Conservation (phyloP, 2,329 filamentous ascomycete species). For the Pseudogymnoascus sp. region DNA sequence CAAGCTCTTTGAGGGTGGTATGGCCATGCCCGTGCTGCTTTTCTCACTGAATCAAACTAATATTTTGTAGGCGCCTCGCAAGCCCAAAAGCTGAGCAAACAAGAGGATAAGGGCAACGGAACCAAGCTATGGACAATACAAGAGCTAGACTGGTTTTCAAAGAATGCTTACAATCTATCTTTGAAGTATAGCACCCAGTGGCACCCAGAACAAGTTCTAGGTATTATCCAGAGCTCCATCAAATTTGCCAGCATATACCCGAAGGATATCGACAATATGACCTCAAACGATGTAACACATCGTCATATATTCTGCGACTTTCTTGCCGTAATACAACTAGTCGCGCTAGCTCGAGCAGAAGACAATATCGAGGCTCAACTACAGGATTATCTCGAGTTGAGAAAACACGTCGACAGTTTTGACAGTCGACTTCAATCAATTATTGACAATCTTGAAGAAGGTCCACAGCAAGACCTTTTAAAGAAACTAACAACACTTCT, state of each 20-base stretch:
- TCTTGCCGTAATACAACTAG: constrained; percentile 44
- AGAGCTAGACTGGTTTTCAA: constrained; percentile 78
- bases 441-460: constrained; percentile 33
- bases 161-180: constrained; percentile 71
- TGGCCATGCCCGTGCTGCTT: constrained; percentile 3
- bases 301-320: constrained; percentile 65
- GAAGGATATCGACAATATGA: constrained; percentile 33
- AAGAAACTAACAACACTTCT: constrained; percentile 58
- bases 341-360: constrained; percentile 44
- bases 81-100: constrained; percentile 36
- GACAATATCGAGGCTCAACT: constrained; percentile 42
- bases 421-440: constrained; percentile 37
- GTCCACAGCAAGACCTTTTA: constrained; percentile 43
- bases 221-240: constrained; percentile 48
- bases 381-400: constrained; percentile 53
- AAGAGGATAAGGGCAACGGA: constrained; percentile 32
- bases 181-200: constrained; percentile 51
- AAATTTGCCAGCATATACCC: constrained; percentile 45
- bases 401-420: constrained; percentile 53
- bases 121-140: constrained; percentile 20
- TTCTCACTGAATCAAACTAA: constrained; percentile 7
- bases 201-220: constrained; percentile 43
- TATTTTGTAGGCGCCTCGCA: constrained; percentile 17
- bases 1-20: constrained; percentile 43
- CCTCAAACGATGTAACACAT: constrained; percentile 42